Evolutionary conservation across 2,329 filamentous ascomycete genomes (phyloP).

Genomic region (Verticillium tricorpus): DNA sequence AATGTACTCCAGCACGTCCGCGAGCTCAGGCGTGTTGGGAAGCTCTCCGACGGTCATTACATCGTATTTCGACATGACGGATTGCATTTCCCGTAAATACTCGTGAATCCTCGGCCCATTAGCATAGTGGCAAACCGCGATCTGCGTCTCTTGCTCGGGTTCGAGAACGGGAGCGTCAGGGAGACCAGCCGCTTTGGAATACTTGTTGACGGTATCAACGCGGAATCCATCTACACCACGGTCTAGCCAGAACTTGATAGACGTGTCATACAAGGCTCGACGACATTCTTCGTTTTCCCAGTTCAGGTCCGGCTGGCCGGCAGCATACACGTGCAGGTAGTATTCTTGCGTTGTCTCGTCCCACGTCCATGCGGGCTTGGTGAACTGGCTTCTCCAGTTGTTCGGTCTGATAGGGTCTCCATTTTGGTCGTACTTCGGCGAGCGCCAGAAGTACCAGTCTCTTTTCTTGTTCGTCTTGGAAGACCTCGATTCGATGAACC

Average conservation of each 20-base stretch:
- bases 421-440: slow-evolving; percentile 40
- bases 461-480: slow-evolving; percentile 55
- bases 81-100: slow-evolving; percentile 56
- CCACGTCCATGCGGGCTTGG: slow-evolving; percentile 54
- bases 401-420: slow-evolving; percentile 61
- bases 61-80: slow-evolving; percentile 50
- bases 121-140: slow-evolving; percentile 42
- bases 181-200: slow-evolving; percentile 53
- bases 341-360: slow-evolving; percentile 62
- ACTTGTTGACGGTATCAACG: slow-evolving; percentile 64
- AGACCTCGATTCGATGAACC: slow-evolving; percentile 60
- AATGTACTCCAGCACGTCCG: slow-evolving; percentile 51
- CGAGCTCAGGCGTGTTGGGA: slow-evolving; percentile 48
- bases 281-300: slow-evolving; percentile 67
- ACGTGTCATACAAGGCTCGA: slow-evolving; percentile 59
- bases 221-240: slow-evolving; percentile 64
- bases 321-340: slow-evolving; percentile 66
- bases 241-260: slow-evolving; percentile 70
- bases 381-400: slow-evolving; percentile 59
- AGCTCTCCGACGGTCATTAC: slow-evolving; percentile 64
- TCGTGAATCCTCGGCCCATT: slow-evolving; percentile 62
- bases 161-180: slow-evolving; percentile 47
- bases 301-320: slow-evolving; percentile 71
- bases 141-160: slow-evolving; percentile 36
- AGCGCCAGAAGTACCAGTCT: slow-evolving; percentile 57